Evolutionary conservation across 495 filamentous ascomycete species (phyloP), one percentile per base, ranked within the genome.

Genomic region (Tricharina praecox): DNA sequence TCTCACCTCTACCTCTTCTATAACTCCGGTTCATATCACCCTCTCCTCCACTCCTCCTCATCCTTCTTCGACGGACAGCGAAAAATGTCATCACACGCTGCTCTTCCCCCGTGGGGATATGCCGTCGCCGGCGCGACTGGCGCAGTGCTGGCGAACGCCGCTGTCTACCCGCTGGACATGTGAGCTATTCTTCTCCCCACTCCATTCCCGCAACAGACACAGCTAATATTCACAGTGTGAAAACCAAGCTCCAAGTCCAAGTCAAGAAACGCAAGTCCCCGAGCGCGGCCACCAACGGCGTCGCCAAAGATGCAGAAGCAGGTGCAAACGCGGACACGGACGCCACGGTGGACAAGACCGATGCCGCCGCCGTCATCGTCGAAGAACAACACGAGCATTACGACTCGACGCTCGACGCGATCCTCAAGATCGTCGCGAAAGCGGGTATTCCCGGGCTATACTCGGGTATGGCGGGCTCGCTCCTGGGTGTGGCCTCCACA

Each of bases 121-220:
- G 90, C 90, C 35, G 75, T 94, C 49, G 87, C 92, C 33, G 90
- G 90, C 53, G 83, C 92, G 46, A 85, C 86, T 15, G 88, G 90
- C 41, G 90, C 92, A 26, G 83, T 95, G 10, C 67, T 99, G 37
- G 92, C 90, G 30, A 99, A 99, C 72, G 80, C 90, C 21, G 67
- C 93, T 47, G 92, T 96, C 47, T 99, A 99, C 65, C 90, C 90
- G 11, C 69, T 99, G 26, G 90, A 99, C 66, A 85, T 99, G 88
- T 95, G 69, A 65, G 81, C n/a, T n/a, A n/a, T n/a, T n/a, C n/a
- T n/a, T n/a, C 66, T 33, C 43, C 38, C 36, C 30, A 23, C 16
- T 28, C 24, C 32, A 25, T 23, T 37, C 32, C 23, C 1, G 24
- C 9, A 15, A 24, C 2, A 26, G 4, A 11, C 19, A 36, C 2